Conservation (phyloP, 2,329 filamentous ascomycete species). For the Cercospora sesami region DNA sequence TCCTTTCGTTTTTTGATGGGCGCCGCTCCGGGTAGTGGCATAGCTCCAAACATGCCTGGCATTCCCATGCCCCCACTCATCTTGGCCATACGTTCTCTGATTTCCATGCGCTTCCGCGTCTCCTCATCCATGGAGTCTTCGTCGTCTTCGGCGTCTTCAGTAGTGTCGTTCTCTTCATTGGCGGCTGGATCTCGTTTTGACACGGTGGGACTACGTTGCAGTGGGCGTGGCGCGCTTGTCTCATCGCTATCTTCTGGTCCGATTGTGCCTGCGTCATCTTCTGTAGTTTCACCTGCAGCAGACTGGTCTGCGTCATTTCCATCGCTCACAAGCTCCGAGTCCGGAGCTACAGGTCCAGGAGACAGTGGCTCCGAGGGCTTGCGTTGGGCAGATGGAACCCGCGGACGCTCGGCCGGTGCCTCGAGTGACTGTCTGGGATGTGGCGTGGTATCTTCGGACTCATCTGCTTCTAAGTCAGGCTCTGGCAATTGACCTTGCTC, state of each 20-base stretch:
- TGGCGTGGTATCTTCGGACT: constrained; percentile 30
- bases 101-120: constrained; percentile 76
- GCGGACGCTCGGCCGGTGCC: constrained; percentile 36
- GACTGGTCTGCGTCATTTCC: constrained; percentile 67
- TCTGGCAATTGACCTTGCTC: constrained; percentile 38
- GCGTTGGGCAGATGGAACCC: constrained; percentile 40
- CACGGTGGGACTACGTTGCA: constrained; percentile 41
- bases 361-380: constrained; percentile 43
- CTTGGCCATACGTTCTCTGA: constrained; percentile 94
- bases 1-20: constrained; percentile 53
- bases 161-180: constrained; percentile 52
- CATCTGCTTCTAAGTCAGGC: constrained; percentile 43
- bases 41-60: constrained; percentile 77
- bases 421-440: constrained; percentile 44
- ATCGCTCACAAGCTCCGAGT: constrained; percentile 59
- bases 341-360: constrained; percentile 38
- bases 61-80: constrained; percentile 98
- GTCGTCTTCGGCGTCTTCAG: constrained; percentile 67
- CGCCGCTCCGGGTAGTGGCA: constrained; percentile 57
- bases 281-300: constrained; percentile 60
- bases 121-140: constrained; percentile 89
- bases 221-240: constrained; percentile 46
- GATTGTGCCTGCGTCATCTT: constrained; percentile 61
- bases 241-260: constrained; percentile 76
- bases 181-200: constrained; percentile 48